phyloP scores from a whole-genome alignment of 2,329 filamentous ascomycete genomes.

The Aspergillus caelatus region DNA sequence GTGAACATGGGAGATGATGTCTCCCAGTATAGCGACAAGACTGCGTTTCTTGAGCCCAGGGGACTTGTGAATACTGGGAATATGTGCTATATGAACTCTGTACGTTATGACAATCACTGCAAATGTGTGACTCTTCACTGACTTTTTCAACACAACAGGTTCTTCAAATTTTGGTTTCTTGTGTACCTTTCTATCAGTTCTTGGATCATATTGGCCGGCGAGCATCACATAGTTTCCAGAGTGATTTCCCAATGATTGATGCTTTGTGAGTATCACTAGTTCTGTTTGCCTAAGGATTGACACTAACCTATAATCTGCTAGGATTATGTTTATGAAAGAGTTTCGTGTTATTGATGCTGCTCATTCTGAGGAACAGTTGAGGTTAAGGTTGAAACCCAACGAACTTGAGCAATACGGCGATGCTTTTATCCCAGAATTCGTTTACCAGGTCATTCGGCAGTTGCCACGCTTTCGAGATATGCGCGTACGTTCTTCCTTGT shows the following conservation, averaged over 20 bases:
- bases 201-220: constrained; percentile 82
- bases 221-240: constrained; percentile 89
- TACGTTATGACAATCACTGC: constrained; percentile 53
- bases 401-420: constrained; percentile 91
- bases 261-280: constrained; percentile 70
- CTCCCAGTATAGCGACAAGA: constrained; percentile 59
- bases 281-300: background rate
- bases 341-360: constrained; percentile 86
- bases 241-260: constrained; percentile 89
- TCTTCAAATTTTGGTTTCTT: constrained; percentile 92
- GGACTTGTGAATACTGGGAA: constrained; percentile 97
- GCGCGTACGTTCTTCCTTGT: constrained; percentile 63
- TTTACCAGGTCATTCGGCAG: constrained; percentile 88
- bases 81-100: constrained; percentile 99
- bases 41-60: constrained; percentile 86
- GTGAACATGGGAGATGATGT: constrained; percentile 69
- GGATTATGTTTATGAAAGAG: constrained; percentile 95
- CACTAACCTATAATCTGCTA: constrained; percentile 38
- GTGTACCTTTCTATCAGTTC: constrained; percentile 91
- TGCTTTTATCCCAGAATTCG: constrained; percentile 88
- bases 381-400: constrained; percentile 72
- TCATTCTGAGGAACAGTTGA: constrained; percentile 71
- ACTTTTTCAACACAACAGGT: constrained; percentile 58
- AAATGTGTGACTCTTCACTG: constrained; percentile 38
- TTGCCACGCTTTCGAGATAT: constrained; percentile 89